Base-by-base conservation (phyloP, 2,329 filamentous ascomycete species). In the Pseudocercospora crystallina region DNA sequence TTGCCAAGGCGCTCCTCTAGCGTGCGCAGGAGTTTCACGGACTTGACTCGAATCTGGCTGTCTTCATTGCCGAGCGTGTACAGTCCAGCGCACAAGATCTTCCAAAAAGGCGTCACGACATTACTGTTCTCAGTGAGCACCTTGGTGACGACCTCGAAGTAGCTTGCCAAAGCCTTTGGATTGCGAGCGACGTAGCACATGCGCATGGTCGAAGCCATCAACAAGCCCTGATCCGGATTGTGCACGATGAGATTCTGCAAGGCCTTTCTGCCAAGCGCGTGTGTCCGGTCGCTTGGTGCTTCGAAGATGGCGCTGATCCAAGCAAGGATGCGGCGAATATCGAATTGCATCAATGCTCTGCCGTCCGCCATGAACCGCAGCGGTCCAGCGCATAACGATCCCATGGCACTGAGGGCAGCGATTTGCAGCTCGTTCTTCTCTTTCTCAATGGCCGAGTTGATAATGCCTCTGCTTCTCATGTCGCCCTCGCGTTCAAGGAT, bases 301-400 rank as follows among this genome's bases (percentile, higher is more conserved):
- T 87, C 90, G 72, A 99, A 97, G 43, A 99, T 97, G 11, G 88
- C 86, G 63, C 96, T 90, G 47, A 99, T 87, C 94, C 95, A 99
- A 5, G 87, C 84, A 15, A 99, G 82, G 85, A 99, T 95, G 14
- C 92, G 85, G 36, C 87, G 84, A 46, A 97, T 82, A 63, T 99
- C 91, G 62, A 99, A 99, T 61, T 94, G 88, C 41, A 97, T 81
- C 20, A 87, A 80, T n/a, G 86, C 86, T 47, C 89, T 88, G 58
- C 89, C 92, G 67, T 96, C 91, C 0, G 89, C 96, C 1, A 85
- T 90, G 57, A 95, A 86, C 57, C 84, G 90, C 51, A 97, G 85
- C 3, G 92, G 90, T 0, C 83, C 83, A 39, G 67, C 90, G 67
- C 94, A 99, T 5, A 99, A 79, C 2, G 90, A 85, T 37, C 94